Base-by-base conservation (phyloP, 2,329 filamentous ascomycete species). In the Aspergillus thermomutatus region DNA sequence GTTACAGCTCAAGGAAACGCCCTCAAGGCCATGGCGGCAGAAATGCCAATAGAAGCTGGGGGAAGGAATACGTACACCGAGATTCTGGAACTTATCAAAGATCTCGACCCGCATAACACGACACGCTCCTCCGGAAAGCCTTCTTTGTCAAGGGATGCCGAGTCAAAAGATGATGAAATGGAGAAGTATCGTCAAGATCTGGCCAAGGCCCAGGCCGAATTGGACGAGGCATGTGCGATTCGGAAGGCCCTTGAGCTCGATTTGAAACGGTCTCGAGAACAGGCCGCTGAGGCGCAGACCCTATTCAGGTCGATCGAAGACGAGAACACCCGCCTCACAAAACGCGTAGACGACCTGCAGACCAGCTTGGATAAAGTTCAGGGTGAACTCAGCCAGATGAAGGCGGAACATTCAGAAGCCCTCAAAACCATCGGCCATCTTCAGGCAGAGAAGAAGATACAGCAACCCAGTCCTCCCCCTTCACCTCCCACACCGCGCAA, bases 61-160 rank as follows among this genome's bases (percentile, higher is more conserved):
- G 69, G 68, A 25, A 46, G 43, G 23, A 75, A 70, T 55, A 70
- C 71, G 6, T 76, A 74, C 54, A 69, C 64, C 25, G 72, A 77
- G 45, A 72, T 77, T n/a, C 61, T 77, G 2, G 72, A 74, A 26
- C 50, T 71, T 45, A 72, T 76, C 49, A 73, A 74, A 49, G 68
- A 69, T 52, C 59, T 73, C 19, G 69, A 65, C 26, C 67, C 65
- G 23, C 56, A 64, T 11, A 58, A 62, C 45, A 53, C 60, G 8
- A 55, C 56, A 52, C 57, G 60, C 5, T 54, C 60, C 14, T 37
- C 54, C 9, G 52, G 54, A 14, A 57, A 57, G 14, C 54, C 63
- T 5, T 26, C 59, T 17, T 66, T 64, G 19, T 57, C 58, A 1
- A 67, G 59, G 51, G 60, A 64, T 49, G 52, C 50, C 1, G 57